Evolutionary conservation across 2,329 filamentous ascomycete species (phyloP).

Genomic region (Monosporascus sp.): DNA sequence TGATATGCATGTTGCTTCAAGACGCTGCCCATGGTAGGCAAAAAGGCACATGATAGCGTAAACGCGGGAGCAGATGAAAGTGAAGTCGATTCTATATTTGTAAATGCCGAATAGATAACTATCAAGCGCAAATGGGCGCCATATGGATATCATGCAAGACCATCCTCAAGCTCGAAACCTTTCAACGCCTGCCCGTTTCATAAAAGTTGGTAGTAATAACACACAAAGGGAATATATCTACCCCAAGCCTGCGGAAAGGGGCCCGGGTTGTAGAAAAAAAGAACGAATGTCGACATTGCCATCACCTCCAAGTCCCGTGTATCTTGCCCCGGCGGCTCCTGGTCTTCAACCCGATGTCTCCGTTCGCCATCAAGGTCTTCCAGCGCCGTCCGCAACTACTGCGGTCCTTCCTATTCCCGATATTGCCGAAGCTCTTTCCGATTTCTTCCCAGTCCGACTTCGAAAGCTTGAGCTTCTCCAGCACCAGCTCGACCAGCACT

Average conservation of each 20-base stretch:
- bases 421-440: conserved; percentile 50
- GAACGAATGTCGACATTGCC: conserved; percentile 1
- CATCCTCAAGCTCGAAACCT: background rate
- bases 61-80: background rate
- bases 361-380: conserved; percentile 55
- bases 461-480: conserved; percentile 60
- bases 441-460: conserved; percentile 65
- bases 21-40: background rate
- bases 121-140: conserved; percentile 1
- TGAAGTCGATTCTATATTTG: background rate
- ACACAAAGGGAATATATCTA: background rate
- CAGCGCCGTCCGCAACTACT: conserved; percentile 53
- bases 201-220: background rate
- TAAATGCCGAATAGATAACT: background rate
- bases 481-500: conserved; percentile 60
- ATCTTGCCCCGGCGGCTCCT: conserved; percentile 41
- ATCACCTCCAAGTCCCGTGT: conserved; percentile 51
- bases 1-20: too few relatives aligned
- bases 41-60: background rate
- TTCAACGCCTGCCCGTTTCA: background rate
- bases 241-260: conserved; percentile 4
- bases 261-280: conserved; percentile 2
- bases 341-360: conserved; percentile 54
- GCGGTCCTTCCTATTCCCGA: conserved; percentile 39
- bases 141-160: conserved; percentile 1